A percentile compares a stretch with the other conserved stretches of the same genome.
These are phyloP conservation scores for Aspergillus jensenii DNA, from an alignment of 2,329 filamentous ascomycete genomes.

Conservation along the genomic window DNA sequence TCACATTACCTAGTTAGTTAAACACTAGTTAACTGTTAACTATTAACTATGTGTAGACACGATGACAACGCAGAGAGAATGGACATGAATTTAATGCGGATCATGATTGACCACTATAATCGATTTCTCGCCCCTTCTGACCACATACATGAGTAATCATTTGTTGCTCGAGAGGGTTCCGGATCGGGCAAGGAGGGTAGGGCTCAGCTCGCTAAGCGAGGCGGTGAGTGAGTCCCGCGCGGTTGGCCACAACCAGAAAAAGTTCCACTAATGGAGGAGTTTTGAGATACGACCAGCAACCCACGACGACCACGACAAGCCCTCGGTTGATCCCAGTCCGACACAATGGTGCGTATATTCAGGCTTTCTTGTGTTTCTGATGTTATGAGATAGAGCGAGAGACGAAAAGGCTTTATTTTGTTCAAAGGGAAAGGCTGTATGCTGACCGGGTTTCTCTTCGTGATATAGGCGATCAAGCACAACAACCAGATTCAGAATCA, in stretches of 20 bases:
- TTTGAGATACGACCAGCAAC: slow-evolving; percentile 49
- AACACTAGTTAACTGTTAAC: too few relatives aligned
- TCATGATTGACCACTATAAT: neutral
- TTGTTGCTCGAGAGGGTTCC: slow-evolving; percentile 15
- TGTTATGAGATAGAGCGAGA: slow-evolving; percentile 12
- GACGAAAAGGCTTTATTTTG: slow-evolving; percentile 9
- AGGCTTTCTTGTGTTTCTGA: slow-evolving; percentile 8
- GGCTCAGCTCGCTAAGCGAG: slow-evolving; percentile 48
- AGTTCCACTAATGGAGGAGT: slow-evolving; percentile 39
- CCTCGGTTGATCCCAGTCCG: slow-evolving; percentile 53
- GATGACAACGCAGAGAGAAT: neutral
- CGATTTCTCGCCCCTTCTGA: neutral
- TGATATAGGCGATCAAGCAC: slow-evolving; percentile 90
- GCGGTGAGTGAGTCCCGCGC: slow-evolving; percentile 30
- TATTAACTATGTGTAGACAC: neutral
- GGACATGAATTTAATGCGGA: too few relatives aligned
- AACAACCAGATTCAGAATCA: slow-evolving; percentile 98
- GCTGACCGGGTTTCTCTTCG: slow-evolving; percentile 27
- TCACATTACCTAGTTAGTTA: too few relatives aligned
- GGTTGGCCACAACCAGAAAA: slow-evolving; percentile 45
- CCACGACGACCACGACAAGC: slow-evolving; percentile 38
- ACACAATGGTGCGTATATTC: slow-evolving; percentile 49
- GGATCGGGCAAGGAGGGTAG: slow-evolving; percentile 34
- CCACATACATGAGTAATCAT: neutral
- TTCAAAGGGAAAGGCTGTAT: slow-evolving; percentile 1